phyloP scores from a whole-genome alignment of 257 asterid genomes.

The Rubia yunnanensis region DNA sequence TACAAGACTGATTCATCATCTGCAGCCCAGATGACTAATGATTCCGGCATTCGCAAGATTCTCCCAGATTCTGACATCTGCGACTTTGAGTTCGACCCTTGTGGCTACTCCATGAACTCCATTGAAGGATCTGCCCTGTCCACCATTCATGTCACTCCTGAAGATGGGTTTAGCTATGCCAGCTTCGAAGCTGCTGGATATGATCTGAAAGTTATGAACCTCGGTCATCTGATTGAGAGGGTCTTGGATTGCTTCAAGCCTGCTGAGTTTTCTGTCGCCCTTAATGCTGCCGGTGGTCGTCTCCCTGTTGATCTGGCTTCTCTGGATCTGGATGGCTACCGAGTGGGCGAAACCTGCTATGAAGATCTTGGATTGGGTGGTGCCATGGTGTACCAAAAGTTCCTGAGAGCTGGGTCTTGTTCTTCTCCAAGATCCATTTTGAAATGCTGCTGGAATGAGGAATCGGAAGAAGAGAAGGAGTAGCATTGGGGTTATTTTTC shows the following conservation, averaged over 20 bases:
- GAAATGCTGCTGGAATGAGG: constrained; percentile 59
- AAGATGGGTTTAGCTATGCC: constrained; percentile 82
- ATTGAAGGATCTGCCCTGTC: constrained; percentile 61
- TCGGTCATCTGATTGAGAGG: constrained; percentile 42
- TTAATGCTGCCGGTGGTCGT: constrained; percentile 39
- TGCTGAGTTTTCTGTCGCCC: constrained; percentile 47
- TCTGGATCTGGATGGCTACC: constrained; percentile 40
- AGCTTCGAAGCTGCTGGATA: constrained; percentile 86
- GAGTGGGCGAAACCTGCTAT: constrained; percentile 27
- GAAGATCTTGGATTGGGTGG: constrained; percentile 63
- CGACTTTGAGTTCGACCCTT: constrained; percentile 79
- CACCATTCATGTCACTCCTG: constrained; percentile 77
- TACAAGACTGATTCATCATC: constrained; percentile 46
- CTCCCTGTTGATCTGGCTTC: constrained; percentile 24
- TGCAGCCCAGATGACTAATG: constrained; percentile 44
- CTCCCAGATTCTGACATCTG: constrained; percentile 58
- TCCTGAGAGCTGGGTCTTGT: constrained; percentile 39
- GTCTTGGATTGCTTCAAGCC: constrained; percentile 66
- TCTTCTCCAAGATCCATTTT: constrained; percentile 72
- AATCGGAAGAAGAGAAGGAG: constrained; percentile 64
- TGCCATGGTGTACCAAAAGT: constrained; percentile 59
- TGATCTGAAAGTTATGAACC: constrained; percentile 30
- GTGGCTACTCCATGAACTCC: constrained; percentile 88
- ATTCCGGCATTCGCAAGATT: constrained; percentile 61
- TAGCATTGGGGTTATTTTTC: constrained; percentile 21